Evolutionary conservation across 2,329 filamentous ascomycete genomes (phyloP), one percentile per base, ranked within the genome.

Genomic region (Claviceps citrina): DNA sequence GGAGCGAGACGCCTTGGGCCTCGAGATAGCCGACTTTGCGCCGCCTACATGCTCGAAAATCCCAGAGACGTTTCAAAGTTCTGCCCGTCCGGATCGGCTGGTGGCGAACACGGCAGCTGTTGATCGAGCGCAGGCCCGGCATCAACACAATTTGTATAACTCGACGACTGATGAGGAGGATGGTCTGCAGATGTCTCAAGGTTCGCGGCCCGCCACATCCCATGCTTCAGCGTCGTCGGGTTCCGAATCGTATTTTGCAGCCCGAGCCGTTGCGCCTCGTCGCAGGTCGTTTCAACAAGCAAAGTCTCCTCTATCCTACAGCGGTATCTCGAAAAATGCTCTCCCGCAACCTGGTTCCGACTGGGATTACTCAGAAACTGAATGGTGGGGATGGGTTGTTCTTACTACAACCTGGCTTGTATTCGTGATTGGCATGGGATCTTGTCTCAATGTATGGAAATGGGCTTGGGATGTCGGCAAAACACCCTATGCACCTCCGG

Each of bases 391-490:
- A 1, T 98, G 89, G 85, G 80, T 94, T 7, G 81, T 98, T 36
- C 66, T 98, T 25, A 65, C 82, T 31, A 80, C 84, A 35, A 98
- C 93, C 0, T 98, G 93, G 91, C 65, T 93, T 33, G 86, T 95
- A 20, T 96, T 98, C 57, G 86, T 96, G 16, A 76, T 91, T 1
- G 91, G 91, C 25, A 96, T 98, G 83, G 91, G 91, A 39, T 93
- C 84, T 38, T 95, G 86, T 58, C 71, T 96, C 34, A 89, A 83
- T 18, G 77, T 96, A 18, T 98, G 91, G 91, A 91, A 80, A 59
- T 98, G 91, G 91, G 91, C 91, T 2, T 98, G 91, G 91, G 89
- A 96, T 64, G 89, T 96, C 2, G 89, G 89, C 34, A 86, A 89
- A 59, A 95, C 86, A 26, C 89, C 89, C 0, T 94, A 94, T 60